Evolutionary conservation across 441 rosid genomes (phyloP).

Genomic region (Lepidium campestre): DNA sequence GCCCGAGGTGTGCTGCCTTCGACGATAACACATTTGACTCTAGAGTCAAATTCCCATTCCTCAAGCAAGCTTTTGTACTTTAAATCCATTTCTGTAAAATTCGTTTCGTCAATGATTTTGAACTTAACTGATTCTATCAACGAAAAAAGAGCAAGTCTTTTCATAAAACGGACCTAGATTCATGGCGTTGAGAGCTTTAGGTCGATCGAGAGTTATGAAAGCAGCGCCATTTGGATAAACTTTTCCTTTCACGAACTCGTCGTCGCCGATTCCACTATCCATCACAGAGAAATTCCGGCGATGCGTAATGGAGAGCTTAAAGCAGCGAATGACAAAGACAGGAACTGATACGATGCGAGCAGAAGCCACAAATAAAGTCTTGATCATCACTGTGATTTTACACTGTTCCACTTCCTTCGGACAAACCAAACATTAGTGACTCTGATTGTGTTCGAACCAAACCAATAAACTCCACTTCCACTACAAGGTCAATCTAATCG

Average conservation of each 20-base stretch:
- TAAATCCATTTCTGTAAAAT: conserved; percentile 66
- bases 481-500: neutral
- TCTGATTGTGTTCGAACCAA: neutral
- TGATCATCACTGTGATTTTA: conserved; percentile 27
- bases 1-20: conserved; percentile 81
- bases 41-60: conserved; percentile 80
- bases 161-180: conserved; percentile 16
- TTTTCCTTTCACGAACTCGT: conserved; percentile 62
- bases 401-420: neutral
- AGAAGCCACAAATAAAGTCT: conserved; percentile 26
- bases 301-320: neutral
- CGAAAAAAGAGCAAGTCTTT: neutral
- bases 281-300: conserved; percentile 30
- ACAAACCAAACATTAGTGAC: conserved; percentile 6
- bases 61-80: conserved; percentile 68
- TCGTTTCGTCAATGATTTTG: neutral
- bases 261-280: conserved; percentile 43
- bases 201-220: conserved; percentile 80
- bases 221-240: conserved; percentile 79
- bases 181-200: conserved; percentile 95
- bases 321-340: neutral
- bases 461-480: neutral
- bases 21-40: conserved; percentile 73
- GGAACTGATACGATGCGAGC: conserved; percentile 29
- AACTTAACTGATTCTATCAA: neutral